These are phyloP conservation scores for Penicillium ochrochloron DNA, from an alignment of 495 filamentous ascomycete species.

Conservation along the genomic window DNA sequence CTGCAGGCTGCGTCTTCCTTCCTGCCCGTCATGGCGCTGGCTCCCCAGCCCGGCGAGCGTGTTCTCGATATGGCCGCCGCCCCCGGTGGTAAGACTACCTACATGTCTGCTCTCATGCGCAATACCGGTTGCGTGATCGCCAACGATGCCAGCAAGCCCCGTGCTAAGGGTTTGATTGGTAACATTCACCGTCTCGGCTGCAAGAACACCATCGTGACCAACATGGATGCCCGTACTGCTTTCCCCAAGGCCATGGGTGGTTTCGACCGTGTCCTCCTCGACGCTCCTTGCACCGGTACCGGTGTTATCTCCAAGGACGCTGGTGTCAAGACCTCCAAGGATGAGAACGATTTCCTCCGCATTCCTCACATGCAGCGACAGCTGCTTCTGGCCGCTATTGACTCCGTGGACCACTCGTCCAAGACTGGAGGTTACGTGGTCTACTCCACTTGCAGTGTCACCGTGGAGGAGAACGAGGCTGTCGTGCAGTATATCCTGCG, in stretches of 20 bases:
- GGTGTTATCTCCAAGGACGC: slow-evolving; percentile 96
- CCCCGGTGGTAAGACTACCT: slow-evolving; percentile 95
- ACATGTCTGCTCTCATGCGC: slow-evolving; percentile 96
- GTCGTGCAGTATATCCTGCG: slow-evolving; percentile 92
- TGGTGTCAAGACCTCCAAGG: slow-evolving; percentile 96
- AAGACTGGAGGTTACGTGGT: slow-evolving; percentile 93
- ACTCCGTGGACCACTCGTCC: slow-evolving; percentile 83
- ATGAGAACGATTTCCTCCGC: slow-evolving; percentile 86
- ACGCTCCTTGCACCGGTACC: slow-evolving; percentile 81
- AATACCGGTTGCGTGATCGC: slow-evolving; percentile 96
- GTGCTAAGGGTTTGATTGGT: slow-evolving; percentile 95
- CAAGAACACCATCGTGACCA: slow-evolving; percentile 92
- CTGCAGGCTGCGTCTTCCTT: slow-evolving; percentile 96
- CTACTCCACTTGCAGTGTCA: slow-evolving; percentile 91
- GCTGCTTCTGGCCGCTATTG: slow-evolving; percentile 88
- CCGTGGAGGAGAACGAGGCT: slow-evolving; percentile 89
- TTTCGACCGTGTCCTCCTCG: slow-evolving; percentile 83
- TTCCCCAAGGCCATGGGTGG: slow-evolving; percentile 95
- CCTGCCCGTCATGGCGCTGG: slow-evolving; percentile 95
- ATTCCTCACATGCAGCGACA: slow-evolving; percentile 95
- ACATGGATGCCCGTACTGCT: slow-evolving; percentile 82
- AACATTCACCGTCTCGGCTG: slow-evolving; percentile 95
- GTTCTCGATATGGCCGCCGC: slow-evolving; percentile 96
- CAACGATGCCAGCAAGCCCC: slow-evolving; percentile 91
- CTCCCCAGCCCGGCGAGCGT: slow-evolving; percentile 90